These are phyloP conservation scores for Cyphellophora europaea DNA, from an alignment of 2,329 filamentous ascomycete genomes.

Conservation along the genomic window DNA sequence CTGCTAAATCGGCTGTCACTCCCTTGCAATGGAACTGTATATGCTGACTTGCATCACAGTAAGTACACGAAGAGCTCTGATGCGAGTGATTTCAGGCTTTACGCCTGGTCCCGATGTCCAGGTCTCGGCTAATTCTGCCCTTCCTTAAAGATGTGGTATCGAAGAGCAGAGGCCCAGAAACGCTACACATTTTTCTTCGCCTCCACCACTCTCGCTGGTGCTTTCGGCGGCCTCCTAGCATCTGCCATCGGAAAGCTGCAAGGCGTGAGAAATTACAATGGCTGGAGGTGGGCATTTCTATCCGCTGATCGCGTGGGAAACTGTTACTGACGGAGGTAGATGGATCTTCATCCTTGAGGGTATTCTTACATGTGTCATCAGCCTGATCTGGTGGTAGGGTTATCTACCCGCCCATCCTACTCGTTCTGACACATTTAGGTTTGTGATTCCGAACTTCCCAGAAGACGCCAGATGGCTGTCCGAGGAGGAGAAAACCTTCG, in stretches of 20 bases:
- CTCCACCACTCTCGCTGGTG: slow-evolving; percentile 53
- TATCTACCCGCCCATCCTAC: too few species aligned
- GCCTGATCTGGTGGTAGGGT: slow-evolving; percentile 54
- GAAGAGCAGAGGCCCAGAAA: slow-evolving; percentile 76
- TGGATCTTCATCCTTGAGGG: slow-evolving; percentile 57
- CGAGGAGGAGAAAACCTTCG: slow-evolving; percentile 58
- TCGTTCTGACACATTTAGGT: too few species aligned
- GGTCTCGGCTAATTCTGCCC: too few species aligned
- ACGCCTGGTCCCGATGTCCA: too few species aligned
- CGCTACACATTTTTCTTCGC: slow-evolving; percentile 92
- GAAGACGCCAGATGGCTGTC: slow-evolving; percentile 65
- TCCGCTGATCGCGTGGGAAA: too few species aligned
- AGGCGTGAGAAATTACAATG: slow-evolving; percentile 46
- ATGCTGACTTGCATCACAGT: too few species aligned
- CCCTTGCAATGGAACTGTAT: too few species aligned
- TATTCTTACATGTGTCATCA: slow-evolving; percentile 50
- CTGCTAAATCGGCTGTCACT: too few species aligned
- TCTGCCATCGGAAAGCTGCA: slow-evolving; percentile 51
- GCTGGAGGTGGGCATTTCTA: slow-evolving; percentile 43
- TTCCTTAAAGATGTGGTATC: slow-evolving; percentile 80
- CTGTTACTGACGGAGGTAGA: too few species aligned
- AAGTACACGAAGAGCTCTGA: too few species aligned
- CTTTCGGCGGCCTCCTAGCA: slow-evolving; percentile 54
- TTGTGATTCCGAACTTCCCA: slow-evolving; percentile 64
- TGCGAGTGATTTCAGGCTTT: too few species aligned